Evolutionary conservation across 352 stramenopile genomes (phyloP).

Genomic region (Chrysophaeum taylorii): DNA sequence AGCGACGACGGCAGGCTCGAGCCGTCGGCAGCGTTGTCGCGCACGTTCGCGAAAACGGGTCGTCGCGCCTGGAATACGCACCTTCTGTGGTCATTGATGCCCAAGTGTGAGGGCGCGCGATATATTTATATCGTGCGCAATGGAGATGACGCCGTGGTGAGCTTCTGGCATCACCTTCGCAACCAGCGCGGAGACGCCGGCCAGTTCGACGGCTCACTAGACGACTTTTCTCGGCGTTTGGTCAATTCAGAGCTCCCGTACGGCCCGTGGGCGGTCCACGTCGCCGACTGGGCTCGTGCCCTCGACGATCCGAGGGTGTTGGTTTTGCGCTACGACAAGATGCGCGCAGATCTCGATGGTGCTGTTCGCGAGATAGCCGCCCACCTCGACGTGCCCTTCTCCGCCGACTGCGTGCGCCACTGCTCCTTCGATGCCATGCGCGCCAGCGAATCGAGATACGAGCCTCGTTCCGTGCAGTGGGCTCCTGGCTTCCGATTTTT

Average conservation of each 20-base stretch:
- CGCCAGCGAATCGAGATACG: background rate
- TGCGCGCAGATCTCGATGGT: background rate
- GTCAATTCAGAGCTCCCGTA: background rate
- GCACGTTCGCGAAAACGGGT: background rate
- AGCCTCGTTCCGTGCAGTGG: background rate
- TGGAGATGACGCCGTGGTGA: background rate
- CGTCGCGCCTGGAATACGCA: background rate
- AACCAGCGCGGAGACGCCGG: slow-evolving; percentile 3
- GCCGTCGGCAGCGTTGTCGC: background rate
- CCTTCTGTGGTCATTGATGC: background rate
- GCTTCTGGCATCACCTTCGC: slow-evolving; percentile 2
- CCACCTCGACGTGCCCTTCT: background rate
- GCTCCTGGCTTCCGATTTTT: background rate
- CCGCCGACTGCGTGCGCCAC: background rate
- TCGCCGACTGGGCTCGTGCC: background rate
- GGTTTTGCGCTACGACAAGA: background rate
- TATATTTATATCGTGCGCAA: slow-evolving; percentile 10
- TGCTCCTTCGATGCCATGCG: background rate
- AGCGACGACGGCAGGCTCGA: background rate
- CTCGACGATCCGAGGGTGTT: background rate
- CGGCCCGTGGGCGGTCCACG: slow-evolving; percentile 2
- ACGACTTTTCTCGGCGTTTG: background rate
- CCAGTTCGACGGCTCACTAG: background rate
- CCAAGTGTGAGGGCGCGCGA: background rate
- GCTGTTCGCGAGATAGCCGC: background rate